Evolutionary conservation across 2,329 filamentous ascomycete species (phyloP), one percentile per base, ranked within the genome.

Genomic region (Colletotrichum camelliae): DNA sequence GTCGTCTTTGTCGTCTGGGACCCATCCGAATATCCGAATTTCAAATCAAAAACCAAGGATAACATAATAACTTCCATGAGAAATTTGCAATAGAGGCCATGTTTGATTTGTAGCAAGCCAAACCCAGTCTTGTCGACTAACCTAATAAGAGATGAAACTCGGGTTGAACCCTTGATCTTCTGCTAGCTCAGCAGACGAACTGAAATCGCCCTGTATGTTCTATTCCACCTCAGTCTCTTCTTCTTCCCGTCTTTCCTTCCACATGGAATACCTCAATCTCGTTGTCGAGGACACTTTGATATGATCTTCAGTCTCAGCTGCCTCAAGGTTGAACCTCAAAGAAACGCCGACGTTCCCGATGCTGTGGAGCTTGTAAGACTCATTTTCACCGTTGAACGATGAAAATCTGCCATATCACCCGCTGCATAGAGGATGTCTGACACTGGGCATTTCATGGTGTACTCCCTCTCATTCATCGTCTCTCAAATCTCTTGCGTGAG

Each of bases 321-420:
- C 1, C n/a, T 21, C 12, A 5, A 21, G n/a, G 43, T 48, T 0
- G 1, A 48, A 4, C 1, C 10, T 13, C n/a, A 21, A 35, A 48
- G 39, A 1, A 7, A 1, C 5, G 1, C n/a, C 1, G 0, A 48
- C 13, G 0, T 4, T 48, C 1, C n/a, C n/a, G 43, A 2, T 13
- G 12, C 5, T 4, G 7, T n/a, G 21, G n/a, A 7, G n/a, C 43
- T 52, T 21, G 0, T 2, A 21, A 12, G 43, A 52, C 43, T 9
- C 3, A 12, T 1, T 52, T 0, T 52, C 5, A 21, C 13, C n/a
- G 10, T 52, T 13, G 43, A 13, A 21, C 43, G 7, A 21, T 21
- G 5, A 4, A 2, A 21, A 13, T 21, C 18, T 48, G 9, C 2
- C 39, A n/a, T 5, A 5, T 18, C 8, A n/a, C 8, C 39, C 4